A percentile compares a stretch with the other conserved stretches of the same genome.
phyloP scores from a whole-genome alignment of 2,329 filamentous ascomycete species.

The Penicillium sp. region DNA sequence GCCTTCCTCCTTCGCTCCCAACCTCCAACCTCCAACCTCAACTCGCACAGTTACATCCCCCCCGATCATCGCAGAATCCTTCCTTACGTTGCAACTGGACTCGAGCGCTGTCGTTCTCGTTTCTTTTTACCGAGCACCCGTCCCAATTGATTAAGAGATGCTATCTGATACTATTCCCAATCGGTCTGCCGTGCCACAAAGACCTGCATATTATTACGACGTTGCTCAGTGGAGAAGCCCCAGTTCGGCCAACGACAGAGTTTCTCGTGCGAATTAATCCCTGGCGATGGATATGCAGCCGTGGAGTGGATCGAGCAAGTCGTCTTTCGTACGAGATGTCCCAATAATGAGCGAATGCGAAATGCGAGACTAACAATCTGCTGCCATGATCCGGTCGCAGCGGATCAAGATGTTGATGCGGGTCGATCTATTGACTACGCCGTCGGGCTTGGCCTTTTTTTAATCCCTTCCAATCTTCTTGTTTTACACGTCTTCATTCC shows the following conservation, averaged over 20 bases:
- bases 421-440: background rate
- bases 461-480: background rate
- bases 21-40: background rate
- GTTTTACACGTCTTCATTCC: background rate
- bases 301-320: background rate
- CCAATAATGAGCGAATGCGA: background rate
- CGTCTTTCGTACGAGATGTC: background rate
- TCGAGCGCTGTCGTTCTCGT: background rate
- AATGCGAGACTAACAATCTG: background rate
- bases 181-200: background rate
- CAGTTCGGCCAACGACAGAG: background rate
- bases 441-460: background rate
- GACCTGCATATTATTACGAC: background rate
- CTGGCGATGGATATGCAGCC: background rate
- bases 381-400: background rate
- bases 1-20: background rate
- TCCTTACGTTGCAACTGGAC: no score
- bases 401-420: background rate
- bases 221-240: background rate
- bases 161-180: background rate
- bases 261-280: background rate
- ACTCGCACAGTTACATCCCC: background rate
- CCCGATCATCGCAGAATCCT: background rate
- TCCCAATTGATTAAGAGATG: background rate
- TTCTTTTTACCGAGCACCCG: background rate